phyloP scores from a whole-genome alignment of 257 asterid genomes.

The Nicotiana otophora region DNA sequence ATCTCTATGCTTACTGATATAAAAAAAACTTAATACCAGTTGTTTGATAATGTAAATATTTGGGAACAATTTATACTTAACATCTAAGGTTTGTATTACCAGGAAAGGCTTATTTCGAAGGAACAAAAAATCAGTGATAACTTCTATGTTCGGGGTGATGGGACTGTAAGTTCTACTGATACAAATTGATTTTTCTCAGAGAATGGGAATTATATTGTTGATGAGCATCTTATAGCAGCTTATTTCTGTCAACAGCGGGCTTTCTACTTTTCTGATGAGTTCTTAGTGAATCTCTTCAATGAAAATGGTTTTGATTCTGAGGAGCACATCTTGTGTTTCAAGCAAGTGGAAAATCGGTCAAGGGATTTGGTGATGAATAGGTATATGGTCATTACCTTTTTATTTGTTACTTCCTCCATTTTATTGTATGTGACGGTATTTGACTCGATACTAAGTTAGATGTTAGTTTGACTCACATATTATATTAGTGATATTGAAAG shows the following conservation, averaged over 20 bases:
- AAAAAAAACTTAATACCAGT: no score
- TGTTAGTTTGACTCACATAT: neutral
- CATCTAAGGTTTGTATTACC: slow-evolving; percentile 15
- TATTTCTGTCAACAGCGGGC: slow-evolving; percentile 62
- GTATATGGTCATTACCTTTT: slow-evolving; percentile 26
- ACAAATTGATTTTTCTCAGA: slow-evolving; percentile 12
- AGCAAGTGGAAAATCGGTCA: slow-evolving; percentile 91
- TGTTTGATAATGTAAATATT: neutral
- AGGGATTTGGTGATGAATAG: slow-evolving; percentile 83
- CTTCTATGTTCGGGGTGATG: slow-evolving; percentile 97
- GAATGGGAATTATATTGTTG: neutral
- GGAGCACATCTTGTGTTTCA: slow-evolving; percentile 84
- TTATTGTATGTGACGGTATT: neutral
- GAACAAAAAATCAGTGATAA: slow-evolving; percentile 92
- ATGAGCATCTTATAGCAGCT: slow-evolving; percentile 17
- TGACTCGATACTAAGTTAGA: neutral
- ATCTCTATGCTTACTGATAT: neutral
- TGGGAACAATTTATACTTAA: neutral
- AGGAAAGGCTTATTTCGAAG: slow-evolving; percentile 85
- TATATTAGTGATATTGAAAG: neutral
- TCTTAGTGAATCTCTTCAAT: slow-evolving; percentile 54
- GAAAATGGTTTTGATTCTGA: slow-evolving; percentile 64
- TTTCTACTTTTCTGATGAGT: slow-evolving; percentile 88
- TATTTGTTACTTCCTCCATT: neutral
- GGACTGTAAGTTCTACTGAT: slow-evolving; percentile 66